Evolutionary conservation across 768 basidiomycete species (phyloP).

Genomic region (Leucocoprinus sp.): DNA sequence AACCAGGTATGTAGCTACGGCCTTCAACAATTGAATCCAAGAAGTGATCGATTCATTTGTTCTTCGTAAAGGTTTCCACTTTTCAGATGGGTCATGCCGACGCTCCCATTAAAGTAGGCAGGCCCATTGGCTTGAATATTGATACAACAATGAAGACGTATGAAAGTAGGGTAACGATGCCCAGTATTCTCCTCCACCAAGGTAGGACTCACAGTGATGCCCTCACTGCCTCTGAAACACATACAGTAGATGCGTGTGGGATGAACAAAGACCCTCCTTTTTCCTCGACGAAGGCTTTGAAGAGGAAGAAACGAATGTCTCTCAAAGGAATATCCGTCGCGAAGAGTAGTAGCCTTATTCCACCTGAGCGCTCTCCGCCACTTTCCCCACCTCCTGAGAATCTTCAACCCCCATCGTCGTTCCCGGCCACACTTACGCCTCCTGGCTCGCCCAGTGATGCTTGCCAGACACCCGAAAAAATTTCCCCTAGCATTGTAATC

Average conservation of each 20-base stretch:
- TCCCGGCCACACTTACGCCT: neutral
- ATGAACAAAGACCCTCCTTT: neutral
- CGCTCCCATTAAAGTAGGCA: neutral
- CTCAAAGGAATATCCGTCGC: neutral
- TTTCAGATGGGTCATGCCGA: neutral
- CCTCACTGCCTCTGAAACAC: neutral
- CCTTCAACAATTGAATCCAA: conserved; percentile 5
- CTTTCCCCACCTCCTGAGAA: conserved; percentile 2
- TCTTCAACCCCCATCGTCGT: neutral
- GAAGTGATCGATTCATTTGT: neutral
- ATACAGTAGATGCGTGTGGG: neutral
- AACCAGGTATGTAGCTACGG: neutral
- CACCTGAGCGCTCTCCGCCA: neutral
- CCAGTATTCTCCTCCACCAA: conserved; percentile 6
- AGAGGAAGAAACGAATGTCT: conserved; percentile 10
- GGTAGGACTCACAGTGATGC: neutral
- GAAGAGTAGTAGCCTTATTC: neutral
- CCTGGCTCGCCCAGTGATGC: neutral
- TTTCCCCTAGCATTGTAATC: neutral
- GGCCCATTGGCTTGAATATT: neutral
- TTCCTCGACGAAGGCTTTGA: neutral
- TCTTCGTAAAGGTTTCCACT: neutral
- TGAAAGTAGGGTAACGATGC: conserved; percentile 6
- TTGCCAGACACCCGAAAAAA: neutral
- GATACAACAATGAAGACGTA: neutral